A percentile compares a stretch with the other conserved stretches of the same genome.
Evolutionary conservation across 495 filamentous ascomycete genomes (phyloP).

Genomic region (Neurospora tetrasperma): DNA sequence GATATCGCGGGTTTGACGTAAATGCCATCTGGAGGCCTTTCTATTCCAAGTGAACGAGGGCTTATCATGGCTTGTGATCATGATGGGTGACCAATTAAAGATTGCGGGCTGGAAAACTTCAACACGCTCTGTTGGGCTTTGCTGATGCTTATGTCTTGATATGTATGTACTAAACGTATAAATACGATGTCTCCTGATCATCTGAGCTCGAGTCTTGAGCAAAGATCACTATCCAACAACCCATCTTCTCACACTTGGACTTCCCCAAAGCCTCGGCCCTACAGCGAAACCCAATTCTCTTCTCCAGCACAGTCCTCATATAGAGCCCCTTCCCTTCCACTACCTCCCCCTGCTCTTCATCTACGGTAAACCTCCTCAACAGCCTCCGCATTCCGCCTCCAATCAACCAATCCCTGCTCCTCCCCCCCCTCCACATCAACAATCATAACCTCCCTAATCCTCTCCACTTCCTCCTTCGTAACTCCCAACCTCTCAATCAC

Average conservation of each 20-base stretch:
- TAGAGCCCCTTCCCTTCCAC: too few relatives aligned
- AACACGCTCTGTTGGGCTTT: background rate
- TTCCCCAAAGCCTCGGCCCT: background rate
- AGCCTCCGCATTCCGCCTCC: slow-evolving; percentile 19
- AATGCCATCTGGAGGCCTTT: background rate
- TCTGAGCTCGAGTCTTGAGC: background rate
- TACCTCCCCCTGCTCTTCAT: background rate
- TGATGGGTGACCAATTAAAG: background rate
- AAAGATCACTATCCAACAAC: background rate
- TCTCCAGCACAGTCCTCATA: too few relatives aligned
- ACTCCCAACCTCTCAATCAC: slow-evolving; percentile 42
- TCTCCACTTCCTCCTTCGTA: slow-evolving; percentile 37
- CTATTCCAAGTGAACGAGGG: background rate
- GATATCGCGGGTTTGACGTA: background rate
- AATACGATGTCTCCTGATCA: background rate
- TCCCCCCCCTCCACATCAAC: slow-evolving; percentile 19
- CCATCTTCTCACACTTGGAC: background rate
- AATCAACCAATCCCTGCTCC: slow-evolving; percentile 14
- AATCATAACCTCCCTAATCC: slow-evolving; percentile 38
- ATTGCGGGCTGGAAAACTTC: background rate
- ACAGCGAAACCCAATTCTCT: too few relatives aligned
- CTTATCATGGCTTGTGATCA: background rate
- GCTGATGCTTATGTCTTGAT: background rate
- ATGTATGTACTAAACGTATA: background rate
- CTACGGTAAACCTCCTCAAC: background rate